phyloP scores from a whole-genome alignment of 2,329 filamentous ascomycete genomes.

The Hymenoscyphus scutula region DNA sequence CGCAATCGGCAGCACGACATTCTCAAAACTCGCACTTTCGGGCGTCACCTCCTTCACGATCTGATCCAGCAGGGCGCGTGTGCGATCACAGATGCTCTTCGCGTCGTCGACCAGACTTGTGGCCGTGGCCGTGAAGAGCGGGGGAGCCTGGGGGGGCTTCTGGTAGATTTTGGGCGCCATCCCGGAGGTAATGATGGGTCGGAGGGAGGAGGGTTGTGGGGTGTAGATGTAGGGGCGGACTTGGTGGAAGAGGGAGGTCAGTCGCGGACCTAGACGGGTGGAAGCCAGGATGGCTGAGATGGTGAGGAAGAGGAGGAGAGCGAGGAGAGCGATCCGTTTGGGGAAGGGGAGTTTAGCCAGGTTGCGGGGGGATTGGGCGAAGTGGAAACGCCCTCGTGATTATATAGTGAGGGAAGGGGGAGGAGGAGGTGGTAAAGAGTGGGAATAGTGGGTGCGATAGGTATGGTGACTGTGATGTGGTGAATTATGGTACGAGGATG shows the following conservation, averaged over 20 bases:
- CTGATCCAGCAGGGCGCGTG: conserved; percentile 59
- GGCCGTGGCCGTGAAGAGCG: conserved; percentile 72
- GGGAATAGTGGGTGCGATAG: too few species aligned
- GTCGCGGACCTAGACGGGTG: conserved; percentile 46
- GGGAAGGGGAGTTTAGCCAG: conserved; percentile 38
- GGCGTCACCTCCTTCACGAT: conserved; percentile 57
- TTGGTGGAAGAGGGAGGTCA: conserved; percentile 57
- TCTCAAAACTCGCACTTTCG: conserved; percentile 51
- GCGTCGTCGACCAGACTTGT: conserved; percentile 66
- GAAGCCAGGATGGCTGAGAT: conserved; percentile 64
- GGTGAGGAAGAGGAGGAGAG: conserved; percentile 55
- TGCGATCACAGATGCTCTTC: conserved; percentile 64
- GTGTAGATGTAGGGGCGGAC: conserved; percentile 40
- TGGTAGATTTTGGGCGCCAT: conserved; percentile 68
- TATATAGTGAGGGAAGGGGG: neutral
- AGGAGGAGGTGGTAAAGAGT: too few species aligned
- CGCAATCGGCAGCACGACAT: conserved; percentile 63
- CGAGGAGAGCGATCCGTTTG: conserved; percentile 45
- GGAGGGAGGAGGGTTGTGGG: conserved; percentile 9
- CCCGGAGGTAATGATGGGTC: conserved; percentile 47
- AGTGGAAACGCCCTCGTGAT: neutral
- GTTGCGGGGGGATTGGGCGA: conserved; percentile 3
- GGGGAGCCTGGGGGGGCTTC: conserved; percentile 74
- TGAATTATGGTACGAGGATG: too few species aligned
- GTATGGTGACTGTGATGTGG: neutral